These are phyloP conservation scores for Tricholoma furcatifolium DNA, from an alignment of 768 basidiomycete genomes.

Conservation along the genomic window DNA sequence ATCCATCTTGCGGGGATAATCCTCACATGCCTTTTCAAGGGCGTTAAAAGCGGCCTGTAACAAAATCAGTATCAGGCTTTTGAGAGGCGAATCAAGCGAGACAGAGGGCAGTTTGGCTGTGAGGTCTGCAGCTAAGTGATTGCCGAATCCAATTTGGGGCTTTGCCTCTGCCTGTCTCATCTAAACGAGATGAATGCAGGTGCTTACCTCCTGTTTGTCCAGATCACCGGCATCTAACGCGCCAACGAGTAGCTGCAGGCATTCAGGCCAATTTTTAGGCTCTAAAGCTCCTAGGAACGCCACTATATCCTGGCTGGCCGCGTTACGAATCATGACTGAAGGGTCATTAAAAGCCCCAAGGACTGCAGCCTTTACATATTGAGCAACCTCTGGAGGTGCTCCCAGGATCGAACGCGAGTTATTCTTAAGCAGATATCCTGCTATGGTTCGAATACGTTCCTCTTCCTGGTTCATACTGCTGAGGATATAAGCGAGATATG, in stretches of 20 bases:
- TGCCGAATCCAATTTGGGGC: not conserved
- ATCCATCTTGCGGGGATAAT: constrained; percentile 94
- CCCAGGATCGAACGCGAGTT: constrained; percentile 78
- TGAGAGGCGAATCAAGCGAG: constrained; percentile 10
- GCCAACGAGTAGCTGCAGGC: constrained; percentile 79
- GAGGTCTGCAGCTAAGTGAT: not conserved
- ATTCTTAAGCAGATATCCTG: constrained; percentile 97
- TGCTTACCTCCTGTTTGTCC: constrained; percentile 82
- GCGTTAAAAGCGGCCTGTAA: constrained; percentile 86
- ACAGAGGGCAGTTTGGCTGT: constrained; percentile 1
- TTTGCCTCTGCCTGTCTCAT: not conserved
- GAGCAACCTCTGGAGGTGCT: constrained; percentile 61
- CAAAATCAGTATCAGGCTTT: constrained; percentile 8
- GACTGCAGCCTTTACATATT: constrained; percentile 74
- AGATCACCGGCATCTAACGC: constrained; percentile 75
- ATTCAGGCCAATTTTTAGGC: constrained; percentile 94
- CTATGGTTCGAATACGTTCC: constrained; percentile 92
- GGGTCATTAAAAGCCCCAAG: constrained; percentile 80
- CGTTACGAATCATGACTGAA: constrained; percentile 88
- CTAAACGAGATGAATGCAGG: not conserved
- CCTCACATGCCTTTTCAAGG: constrained; percentile 94
- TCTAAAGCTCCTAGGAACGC: constrained; percentile 86
- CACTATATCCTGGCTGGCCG: constrained; percentile 91
- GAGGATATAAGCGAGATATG: constrained; percentile 94
- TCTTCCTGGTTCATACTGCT: constrained; percentile 78